phyloP scores from a whole-genome alignment of 495 filamentous ascomycete genomes.

The Lepraria neglecta region DNA sequence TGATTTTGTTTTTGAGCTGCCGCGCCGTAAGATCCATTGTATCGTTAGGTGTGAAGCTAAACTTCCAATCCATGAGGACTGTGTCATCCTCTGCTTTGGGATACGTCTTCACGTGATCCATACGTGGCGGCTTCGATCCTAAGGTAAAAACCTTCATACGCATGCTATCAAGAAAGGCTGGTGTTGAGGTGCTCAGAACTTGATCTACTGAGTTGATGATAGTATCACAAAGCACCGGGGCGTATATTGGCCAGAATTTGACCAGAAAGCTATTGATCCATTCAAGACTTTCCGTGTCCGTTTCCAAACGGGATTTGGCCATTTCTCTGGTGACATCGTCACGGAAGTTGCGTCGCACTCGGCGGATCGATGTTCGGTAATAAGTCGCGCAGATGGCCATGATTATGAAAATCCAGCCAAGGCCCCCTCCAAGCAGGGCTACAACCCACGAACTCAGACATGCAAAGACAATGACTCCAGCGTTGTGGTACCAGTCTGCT shows the following conservation, averaged over 20 bases:
- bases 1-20: slow-evolving; percentile 89
- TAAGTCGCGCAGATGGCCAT: slow-evolving; percentile 92
- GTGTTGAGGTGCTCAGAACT: slow-evolving; percentile 84
- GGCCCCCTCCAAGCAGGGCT: slow-evolving; percentile 79
- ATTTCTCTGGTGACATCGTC: slow-evolving; percentile 93
- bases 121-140: slow-evolving; percentile 86
- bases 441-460: slow-evolving; percentile 86
- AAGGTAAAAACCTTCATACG: slow-evolving; percentile 86
- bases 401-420: slow-evolving; percentile 87
- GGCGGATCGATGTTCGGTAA: slow-evolving; percentile 90
- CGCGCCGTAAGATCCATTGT: slow-evolving; percentile 80
- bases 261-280: slow-evolving; percentile 99
- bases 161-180: slow-evolving; percentile 87
- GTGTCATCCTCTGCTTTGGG: slow-evolving; percentile 92
- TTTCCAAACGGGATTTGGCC: slow-evolving; percentile 81
- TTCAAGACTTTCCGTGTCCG: slow-evolving; percentile 87
- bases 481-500: slow-evolving; percentile 92
- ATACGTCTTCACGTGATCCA: slow-evolving; percentile 98
- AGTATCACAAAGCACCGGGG: slow-evolving; percentile 83
- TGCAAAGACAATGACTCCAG: slow-evolving; percentile 84
- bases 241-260: slow-evolving; percentile 99
- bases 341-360: slow-evolving; percentile 90
- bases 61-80: slow-evolving; percentile 99
- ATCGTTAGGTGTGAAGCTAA: slow-evolving; percentile 97
- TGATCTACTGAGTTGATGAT: slow-evolving; percentile 92